These are phyloP conservation scores for Mycena vulgaris DNA, from an alignment of 768 basidiomycete genomes.

Conservation along the genomic window DNA sequence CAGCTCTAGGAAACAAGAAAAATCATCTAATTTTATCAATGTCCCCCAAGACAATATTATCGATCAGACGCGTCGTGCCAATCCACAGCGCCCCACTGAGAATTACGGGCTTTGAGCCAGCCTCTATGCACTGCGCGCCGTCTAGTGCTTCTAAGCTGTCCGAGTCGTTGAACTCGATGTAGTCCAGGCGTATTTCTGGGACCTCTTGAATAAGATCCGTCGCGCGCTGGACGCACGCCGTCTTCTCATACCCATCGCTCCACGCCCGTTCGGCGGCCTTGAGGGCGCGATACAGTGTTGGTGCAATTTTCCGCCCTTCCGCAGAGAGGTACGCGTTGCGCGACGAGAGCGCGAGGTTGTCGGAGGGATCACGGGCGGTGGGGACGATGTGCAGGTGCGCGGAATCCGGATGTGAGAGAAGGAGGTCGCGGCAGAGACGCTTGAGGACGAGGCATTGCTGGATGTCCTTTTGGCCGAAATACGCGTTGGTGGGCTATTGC, in stretches of 20 bases:
- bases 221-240: constrained; percentile 63
- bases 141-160: constrained; percentile 78
- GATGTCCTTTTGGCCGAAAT: constrained; percentile 99
- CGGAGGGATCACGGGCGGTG: constrained; percentile 78
- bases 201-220: constrained; percentile 58
- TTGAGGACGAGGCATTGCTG: constrained; percentile 94
- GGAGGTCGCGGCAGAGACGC: constrained; percentile 82
- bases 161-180: constrained; percentile 90
- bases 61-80: constrained; percentile 91
- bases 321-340: constrained; percentile 87
- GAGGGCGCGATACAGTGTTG: constrained; percentile 81
- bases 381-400: constrained; percentile 89
- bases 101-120: constrained; percentile 63
- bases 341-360: constrained; percentile 89
- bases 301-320: constrained; percentile 75
- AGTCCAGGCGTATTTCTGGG: constrained; percentile 81
- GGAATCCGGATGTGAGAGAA: constrained; percentile 82
- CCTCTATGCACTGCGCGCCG: constrained; percentile 43
- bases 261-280: constrained; percentile 70
- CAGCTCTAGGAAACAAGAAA: not conserved
- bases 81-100: constrained; percentile 92
- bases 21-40: constrained; percentile 47
- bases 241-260: constrained; percentile 65
- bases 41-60: constrained; percentile 88
- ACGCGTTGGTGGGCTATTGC: constrained; percentile 88